Percentiles rank a stretch among this genome's conserved stretches.
These are phyloP conservation scores for Circinella minor DNA, from an alignment of 371 early-diverging fungal genomes.

Conservation along the genomic window DNA sequence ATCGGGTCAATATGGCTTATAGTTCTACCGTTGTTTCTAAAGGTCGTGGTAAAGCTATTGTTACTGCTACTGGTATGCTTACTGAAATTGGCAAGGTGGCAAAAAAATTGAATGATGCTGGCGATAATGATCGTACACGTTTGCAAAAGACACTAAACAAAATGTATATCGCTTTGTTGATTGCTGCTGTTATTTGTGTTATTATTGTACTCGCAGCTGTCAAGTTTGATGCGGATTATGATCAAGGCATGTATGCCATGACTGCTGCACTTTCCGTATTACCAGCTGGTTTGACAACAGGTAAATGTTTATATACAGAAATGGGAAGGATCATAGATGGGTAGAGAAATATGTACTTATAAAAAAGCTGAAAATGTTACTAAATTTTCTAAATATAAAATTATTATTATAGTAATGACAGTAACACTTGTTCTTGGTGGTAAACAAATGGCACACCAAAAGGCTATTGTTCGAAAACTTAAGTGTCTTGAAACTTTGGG, in stretches of 20 bases:
- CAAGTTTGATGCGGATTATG: constrained; percentile 30
- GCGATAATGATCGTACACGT: constrained; percentile 63
- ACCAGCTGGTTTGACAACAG: constrained; percentile 95
- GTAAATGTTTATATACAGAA: not conserved
- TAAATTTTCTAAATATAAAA: not conserved
- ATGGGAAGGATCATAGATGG: no score
- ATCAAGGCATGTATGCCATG: constrained; percentile 32
- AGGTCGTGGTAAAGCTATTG: constrained; percentile 61
- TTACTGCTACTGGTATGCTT: constrained; percentile 77
- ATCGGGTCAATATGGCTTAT: constrained; percentile 68
- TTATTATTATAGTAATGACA: constrained; percentile 60
- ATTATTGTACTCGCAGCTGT: constrained; percentile 49
- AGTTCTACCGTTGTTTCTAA: constrained; percentile 57
- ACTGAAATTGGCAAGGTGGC: constrained; percentile 92
- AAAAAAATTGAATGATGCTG: constrained; percentile 72
- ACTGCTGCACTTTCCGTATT: constrained; percentile 89
- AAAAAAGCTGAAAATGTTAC: no score
- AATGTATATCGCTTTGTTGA: constrained; percentile 69
- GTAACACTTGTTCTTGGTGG: constrained; percentile 92
- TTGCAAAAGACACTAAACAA: constrained; percentile 75
- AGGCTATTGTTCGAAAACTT: constrained; percentile 52
- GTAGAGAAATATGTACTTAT: no score
- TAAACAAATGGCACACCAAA: constrained; percentile 78
- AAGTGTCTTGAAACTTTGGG: constrained; percentile 82
- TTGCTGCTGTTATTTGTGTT: constrained; percentile 45